Evolutionary conservation across 768 basidiomycete genomes (phyloP).

Genomic region (Tricholoma saponaceum): DNA sequence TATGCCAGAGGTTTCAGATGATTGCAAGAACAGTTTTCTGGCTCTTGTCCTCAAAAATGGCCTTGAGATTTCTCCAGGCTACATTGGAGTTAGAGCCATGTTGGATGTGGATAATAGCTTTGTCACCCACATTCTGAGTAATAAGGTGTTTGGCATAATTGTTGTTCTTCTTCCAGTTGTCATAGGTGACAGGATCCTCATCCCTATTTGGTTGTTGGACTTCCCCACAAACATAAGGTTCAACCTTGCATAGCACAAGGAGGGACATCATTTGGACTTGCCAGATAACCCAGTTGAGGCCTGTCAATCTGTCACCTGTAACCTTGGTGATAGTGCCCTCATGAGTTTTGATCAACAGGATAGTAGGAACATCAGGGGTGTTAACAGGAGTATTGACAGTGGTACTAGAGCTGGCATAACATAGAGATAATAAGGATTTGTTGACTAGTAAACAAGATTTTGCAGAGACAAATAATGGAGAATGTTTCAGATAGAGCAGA

Average conservation of each 20-base stretch:
- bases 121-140: not conserved
- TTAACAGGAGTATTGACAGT: not conserved
- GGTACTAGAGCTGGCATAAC: not conserved
- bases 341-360: not conserved
- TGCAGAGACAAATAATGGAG: not conserved
- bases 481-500: not conserved
- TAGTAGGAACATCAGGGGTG: not conserved
- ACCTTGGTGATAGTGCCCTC: not conserved
- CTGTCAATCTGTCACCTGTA: not conserved
- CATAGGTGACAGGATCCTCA: not conserved
- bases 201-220: not conserved
- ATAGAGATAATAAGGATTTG: not conserved
- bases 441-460: not conserved
- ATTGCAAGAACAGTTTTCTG: not conserved
- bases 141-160: not conserved
- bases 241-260: not conserved
- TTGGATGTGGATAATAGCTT: not conserved
- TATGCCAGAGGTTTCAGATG: not conserved
- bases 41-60: not conserved
- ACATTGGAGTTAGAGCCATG: not conserved
- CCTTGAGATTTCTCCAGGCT: not conserved
- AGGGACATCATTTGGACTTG: not conserved
- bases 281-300: not conserved
- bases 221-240: not conserved
- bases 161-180: not conserved